Base-by-base conservation (phyloP, 768 basidiomycete species). In the Termitomyces sp. region DNA sequence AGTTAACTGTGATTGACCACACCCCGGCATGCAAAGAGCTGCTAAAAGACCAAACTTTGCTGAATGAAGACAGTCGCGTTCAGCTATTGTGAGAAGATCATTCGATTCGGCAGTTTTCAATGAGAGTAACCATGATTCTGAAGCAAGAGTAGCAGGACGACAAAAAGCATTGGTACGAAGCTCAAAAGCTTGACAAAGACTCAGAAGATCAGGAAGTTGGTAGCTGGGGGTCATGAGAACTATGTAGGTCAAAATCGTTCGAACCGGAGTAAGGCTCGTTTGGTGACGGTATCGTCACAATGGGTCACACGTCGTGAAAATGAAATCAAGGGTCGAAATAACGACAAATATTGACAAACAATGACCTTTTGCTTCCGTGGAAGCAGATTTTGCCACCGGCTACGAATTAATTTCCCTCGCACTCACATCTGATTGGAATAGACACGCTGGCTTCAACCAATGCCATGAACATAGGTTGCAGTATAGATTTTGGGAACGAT, bases 21-120 rank as follows among this genome's bases (percentile, higher is more conserved):
- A 80, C 2, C 69, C 75, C 8, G 86, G 85, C 60, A 81, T 79
- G 61, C 82, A 84, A 1, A 84, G 72, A 1, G 82, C 73, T 1
- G 81, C 82, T 28, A 85, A 72, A 22, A 88, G 68, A 0, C 82
- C 83, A 21, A 68, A 58, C 61, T 74, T 74, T 21, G 62, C 62
- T 10, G 69, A 55, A 19, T 52, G 62, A 32, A 74, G 61, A 38
- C 55, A 52, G 11, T 58, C 58, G 6, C 65, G 67, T 55, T 75
- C 74, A 28, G 38, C 35, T 7, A 64, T 53, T 48, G 63, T 61
- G 38, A 73, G 64, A 46, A 64, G 53, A 45, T 58, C 45, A 43
- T 26, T 43, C 34, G 15, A 41, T 28, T 57, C 47, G 49, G 41
- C 52, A 24, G 45, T 62, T 58, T 57, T 58, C 51, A 58, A 51